Evolutionary conservation across 2,329 filamentous ascomycete species (phyloP), one percentile per base, ranked within the genome.

Genomic region (Zymoseptoria brevis): DNA sequence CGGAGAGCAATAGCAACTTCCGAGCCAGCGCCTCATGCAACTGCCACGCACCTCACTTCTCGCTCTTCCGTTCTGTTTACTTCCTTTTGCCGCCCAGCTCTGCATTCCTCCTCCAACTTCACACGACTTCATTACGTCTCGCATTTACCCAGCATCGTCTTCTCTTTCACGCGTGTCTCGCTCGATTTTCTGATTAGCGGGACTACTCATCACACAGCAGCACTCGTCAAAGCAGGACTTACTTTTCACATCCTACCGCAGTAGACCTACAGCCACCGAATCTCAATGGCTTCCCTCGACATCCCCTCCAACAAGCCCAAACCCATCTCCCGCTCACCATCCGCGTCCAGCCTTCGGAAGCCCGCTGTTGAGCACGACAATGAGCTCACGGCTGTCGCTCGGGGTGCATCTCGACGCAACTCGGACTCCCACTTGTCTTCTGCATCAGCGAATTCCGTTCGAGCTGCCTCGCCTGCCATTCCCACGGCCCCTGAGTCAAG

Each of bases 341-440:
- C 62, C 11, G 49, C 49, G 13, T 54, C 54, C 48, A 60, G 60
- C 45, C 58, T 64, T 26, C 54, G 52, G 24, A 53, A 55, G 30
- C 50, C 48, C n/a, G 35, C 35, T 16, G 50, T 56, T 50, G 60
- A 64, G 30, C 53, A 58, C 35, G 57, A 60, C 8, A 58, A 64
- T 49, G 62, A 64, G 16, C 58, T 64, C 16, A 58, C 57, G 3
- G 52, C 62, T 16, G 55, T 60, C 9, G 49, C 58, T 21, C 58
- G 58, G 49, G 19, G 60, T 49, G 26, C 49, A 21, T 64, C 62
- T 26, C 58, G 62, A 19, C 56, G 60, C 45, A 62, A 62, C 50
- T 64, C 62, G 1, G 58, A 54, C 51, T 41, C 53, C 19, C 57
- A 53, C 51, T 21, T 55, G 19, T 49, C 54, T 2, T 24, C 30